These are phyloP conservation scores for Gyromitra esculenta DNA, from an alignment of 2,329 filamentous ascomycete genomes.

Conservation along the genomic window DNA sequence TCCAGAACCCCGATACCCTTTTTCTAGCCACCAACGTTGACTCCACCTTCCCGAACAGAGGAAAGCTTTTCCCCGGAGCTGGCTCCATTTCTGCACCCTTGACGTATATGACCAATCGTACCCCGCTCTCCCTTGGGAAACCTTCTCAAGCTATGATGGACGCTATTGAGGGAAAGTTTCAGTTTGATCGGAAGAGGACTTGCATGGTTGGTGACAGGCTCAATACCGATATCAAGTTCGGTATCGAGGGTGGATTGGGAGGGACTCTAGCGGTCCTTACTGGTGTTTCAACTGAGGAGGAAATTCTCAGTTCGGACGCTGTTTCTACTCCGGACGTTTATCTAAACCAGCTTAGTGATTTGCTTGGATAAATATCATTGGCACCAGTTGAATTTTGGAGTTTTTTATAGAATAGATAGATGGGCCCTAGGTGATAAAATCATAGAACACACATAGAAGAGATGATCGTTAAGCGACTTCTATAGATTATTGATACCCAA, in stretches of 20 bases:
- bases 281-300: constrained; percentile 84
- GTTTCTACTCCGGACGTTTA: constrained; percentile 82
- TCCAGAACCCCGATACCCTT: constrained; percentile 76
- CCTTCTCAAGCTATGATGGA: constrained; percentile 99
- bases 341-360: constrained; percentile 83
- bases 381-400: not conserved
- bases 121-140: constrained; percentile 86
- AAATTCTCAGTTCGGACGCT: constrained; percentile 73
- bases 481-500: constrained; percentile 13
- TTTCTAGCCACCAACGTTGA: constrained; percentile 96
- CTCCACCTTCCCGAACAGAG: constrained; percentile 83
- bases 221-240: constrained; percentile 96
- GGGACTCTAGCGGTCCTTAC: constrained; percentile 92
- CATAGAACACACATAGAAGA: not conserved
- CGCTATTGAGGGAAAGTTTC: constrained; percentile 94
- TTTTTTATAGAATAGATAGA: constrained; percentile 3
- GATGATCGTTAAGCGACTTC: not conserved
- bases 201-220: constrained; percentile 97
- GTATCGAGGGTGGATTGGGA: constrained; percentile 86
- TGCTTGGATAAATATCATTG: constrained; percentile 63
- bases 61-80: constrained; percentile 88
- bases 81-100: constrained; percentile 83
- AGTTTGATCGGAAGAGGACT: constrained; percentile 81
- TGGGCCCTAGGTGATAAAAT: constrained; percentile 2
- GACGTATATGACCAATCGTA: constrained; percentile 73